Evolutionary conservation across 2,329 filamentous ascomycete genomes (phyloP), one percentile per base, ranked within the genome.

Genomic region (Cercospora nicotianae): DNA sequence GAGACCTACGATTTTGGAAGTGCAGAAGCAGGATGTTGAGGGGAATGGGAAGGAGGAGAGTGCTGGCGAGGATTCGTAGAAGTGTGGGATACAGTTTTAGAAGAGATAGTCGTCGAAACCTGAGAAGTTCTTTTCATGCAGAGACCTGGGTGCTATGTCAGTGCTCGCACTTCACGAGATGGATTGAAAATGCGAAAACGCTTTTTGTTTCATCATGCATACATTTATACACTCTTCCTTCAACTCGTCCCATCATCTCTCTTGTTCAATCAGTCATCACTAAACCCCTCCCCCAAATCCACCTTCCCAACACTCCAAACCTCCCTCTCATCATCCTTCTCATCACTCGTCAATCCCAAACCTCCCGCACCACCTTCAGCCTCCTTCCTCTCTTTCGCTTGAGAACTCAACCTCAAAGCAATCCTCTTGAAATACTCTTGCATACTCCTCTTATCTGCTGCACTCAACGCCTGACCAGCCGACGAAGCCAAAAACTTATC

Each of bases 371-470:
- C 95, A 69, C 94, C 94, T 78, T 97, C 94, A 0, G 95, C 95
- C 73, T 97, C 94, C 76, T 88, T 91, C 74, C 95, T 87, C 82
- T 99, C 95, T 70, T 93, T 87, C 1, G 92, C 93, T 79, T 98
- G 95, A 18, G 84, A 87, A n/a, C 91, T 94, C 20, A 98, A 82
- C 73, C 94, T 87, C 75, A 94, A 80, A 1, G 93, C 93, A 71
- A 99, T 92, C 51, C 95, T 86, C 85, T 97, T 97, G 83, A 98
- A 98, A 82, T 99, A 99, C 79, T 99, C 95, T 67, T 90, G 87
- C 91, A 99, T 97, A 79, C 90, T 93, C 73, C 94, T 87, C 85
- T 96, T 95, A 18, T 89, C 89, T 48, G 87, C 90, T 0, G 91
- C 81, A 8, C 89, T 85, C 67, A 97, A 80, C 3, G 88, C 87